Conservation (phyloP, 371 early-diverging fungal species). For the Nosema granulosis region DNA sequence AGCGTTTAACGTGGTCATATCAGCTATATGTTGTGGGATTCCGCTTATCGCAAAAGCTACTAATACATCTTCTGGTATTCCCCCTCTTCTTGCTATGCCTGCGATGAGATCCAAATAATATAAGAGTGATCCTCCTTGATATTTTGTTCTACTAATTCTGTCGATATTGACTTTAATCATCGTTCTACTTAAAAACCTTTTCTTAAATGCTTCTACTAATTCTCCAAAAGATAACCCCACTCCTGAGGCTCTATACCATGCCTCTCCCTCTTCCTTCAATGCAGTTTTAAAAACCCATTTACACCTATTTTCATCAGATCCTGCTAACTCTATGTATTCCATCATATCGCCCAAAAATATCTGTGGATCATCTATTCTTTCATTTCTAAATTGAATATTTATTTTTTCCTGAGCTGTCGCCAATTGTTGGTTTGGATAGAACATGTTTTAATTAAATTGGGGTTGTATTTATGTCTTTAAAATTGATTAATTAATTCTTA, state of each 20-base stretch:
- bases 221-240: neutral
- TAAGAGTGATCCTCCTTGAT: neutral
- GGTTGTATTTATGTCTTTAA: too few species aligned
- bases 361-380: neutral
- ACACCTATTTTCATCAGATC: neutral
- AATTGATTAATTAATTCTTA: too few species aligned
- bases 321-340: neutral
- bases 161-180: neutral
- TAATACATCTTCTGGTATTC: neutral
- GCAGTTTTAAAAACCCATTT: neutral
- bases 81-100: neutral
- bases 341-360: neutral
- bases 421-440: too few species aligned
- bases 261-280: neutral
- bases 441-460: too few species aligned
- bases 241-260: neutral
- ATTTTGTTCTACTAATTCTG: neutral
- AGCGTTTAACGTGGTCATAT: neutral
- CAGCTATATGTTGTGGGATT: neutral
- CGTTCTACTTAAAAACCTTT: neutral
- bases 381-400: neutral
- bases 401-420: neutral
- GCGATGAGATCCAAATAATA: slow-evolving; percentile 6
- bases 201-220: neutral
- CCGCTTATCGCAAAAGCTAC: slow-evolving; percentile 1